phyloP scores from a whole-genome alignment of 257 asterid species.

The Plectranthus barbatus region DNA sequence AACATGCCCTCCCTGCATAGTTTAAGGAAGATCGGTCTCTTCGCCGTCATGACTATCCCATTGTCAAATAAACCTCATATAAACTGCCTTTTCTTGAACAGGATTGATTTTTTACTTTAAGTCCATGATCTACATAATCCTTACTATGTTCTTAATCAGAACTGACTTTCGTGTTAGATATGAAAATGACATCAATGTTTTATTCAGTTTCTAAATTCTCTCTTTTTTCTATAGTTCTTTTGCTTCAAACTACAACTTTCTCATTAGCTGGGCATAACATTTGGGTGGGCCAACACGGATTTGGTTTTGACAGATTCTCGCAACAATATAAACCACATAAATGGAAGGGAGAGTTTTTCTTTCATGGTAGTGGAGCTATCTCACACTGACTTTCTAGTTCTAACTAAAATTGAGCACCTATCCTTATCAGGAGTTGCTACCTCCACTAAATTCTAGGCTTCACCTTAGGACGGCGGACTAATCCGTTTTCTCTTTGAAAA shows the following conservation, averaged over 20 bases:
- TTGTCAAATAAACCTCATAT: not conserved
- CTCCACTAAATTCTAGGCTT: constrained; percentile 8
- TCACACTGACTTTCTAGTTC: not conserved
- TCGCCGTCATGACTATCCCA: not conserved
- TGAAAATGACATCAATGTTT: not conserved
- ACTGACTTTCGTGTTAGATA: not conserved
- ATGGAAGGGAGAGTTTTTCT: not conserved
- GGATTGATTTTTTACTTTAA: not conserved
- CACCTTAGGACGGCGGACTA: constrained; percentile 6
- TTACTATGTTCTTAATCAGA: not conserved
- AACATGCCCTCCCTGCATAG: not conserved
- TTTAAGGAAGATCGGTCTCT: not conserved
- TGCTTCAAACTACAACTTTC: not conserved
- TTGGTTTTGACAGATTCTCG: not conserved
- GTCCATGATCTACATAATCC: not conserved
- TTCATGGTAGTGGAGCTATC: not conserved
- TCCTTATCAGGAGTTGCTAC: constrained; percentile 20
- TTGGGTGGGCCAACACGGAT: not conserved
- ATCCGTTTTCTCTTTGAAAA: not conserved
- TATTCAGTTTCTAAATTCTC: not conserved
- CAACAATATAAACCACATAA: too few relatives aligned
- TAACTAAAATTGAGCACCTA: not conserved
- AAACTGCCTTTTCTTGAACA: not conserved
- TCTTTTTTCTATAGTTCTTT: not conserved
- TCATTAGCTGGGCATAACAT: not conserved